Base-by-base conservation (phyloP, 495 filamentous ascomycete species). In the Aspergillus indologenus region DNA sequence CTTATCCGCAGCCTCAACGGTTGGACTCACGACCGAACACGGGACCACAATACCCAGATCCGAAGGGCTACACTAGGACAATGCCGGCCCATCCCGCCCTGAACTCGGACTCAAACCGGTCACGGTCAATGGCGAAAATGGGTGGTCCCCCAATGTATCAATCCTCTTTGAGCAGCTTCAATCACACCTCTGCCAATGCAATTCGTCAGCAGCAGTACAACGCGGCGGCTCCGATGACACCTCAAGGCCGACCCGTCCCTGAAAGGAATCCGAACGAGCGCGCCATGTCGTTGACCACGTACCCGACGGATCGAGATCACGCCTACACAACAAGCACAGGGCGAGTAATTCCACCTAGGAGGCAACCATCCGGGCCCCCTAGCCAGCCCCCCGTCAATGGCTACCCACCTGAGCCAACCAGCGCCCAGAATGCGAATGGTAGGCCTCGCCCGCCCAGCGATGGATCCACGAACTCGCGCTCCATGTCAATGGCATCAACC, bases 261-360 rank as follows among this genome's bases (percentile, higher is more conserved):
- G 92, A 96, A 62, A 84, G 91, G 47, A 88, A 94, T 66, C 87
- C 52, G 29, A 73, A 98, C 66, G 92, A 97, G 67, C 83, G 95
- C 51, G 85, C 94, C 51, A 98, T 98, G 94, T 96, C 93, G 24
- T 86, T 99, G 85, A 92, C 87, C 17, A 88, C 88, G 2, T 96
- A 96, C 68, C 81, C 87, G 17, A 75, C 85, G 59, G 90, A 93
- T 59, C 81, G 84, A 49, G 90, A 98, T 57, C 79, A 88, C 57
- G 81, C 87, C 56, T 94, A 96, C 66, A 96, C 91, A 20, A 90
- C 89, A 54, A 68, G 61, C 82, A 96, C 89, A 63, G 95, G 95
- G 53, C 83, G 95, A 56, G 81, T 95, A 0, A 96, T 99, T 65
- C 95, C 88, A 5, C 77, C 72, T 57, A 76, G 84, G 61, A 69